Evolutionary conservation across 2,329 filamentous ascomycete species (phyloP).

Genomic region (Chlorencoelia australis): DNA sequence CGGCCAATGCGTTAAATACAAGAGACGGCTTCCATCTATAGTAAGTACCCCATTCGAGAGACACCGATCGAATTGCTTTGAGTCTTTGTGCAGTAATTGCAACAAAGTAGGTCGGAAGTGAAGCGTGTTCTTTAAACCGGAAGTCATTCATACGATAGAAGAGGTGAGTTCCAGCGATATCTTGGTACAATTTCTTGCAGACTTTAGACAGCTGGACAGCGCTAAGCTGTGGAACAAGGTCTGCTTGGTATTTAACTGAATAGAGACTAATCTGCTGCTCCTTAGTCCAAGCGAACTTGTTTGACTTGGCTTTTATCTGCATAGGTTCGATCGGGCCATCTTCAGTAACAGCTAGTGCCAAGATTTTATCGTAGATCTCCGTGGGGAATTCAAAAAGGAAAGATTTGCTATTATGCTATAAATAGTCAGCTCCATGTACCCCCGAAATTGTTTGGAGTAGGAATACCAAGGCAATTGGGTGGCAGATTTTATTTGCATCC

Average conservation of each 20-base stretch:
- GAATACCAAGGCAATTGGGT: no score
- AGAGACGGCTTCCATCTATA: background rate
- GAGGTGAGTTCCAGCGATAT: slow-evolving; percentile 9
- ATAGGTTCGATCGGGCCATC: slow-evolving; percentile 7
- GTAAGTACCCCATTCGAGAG: background rate
- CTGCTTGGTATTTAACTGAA: background rate
- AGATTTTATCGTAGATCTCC: background rate
- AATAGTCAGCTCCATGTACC: no score
- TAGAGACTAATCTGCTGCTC: background rate
- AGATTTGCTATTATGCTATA: no score
- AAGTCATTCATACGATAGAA: slow-evolving; percentile 15
- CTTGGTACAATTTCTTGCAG: slow-evolving; percentile 11
- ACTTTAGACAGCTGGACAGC: slow-evolving; percentile 9
- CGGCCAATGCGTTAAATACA: slow-evolving; percentile 1
- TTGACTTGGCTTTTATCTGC: slow-evolving; percentile 6
- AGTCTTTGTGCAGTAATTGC: slow-evolving; percentile 11
- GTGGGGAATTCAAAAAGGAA: no score
- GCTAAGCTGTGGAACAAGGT: slow-evolving; percentile 2
- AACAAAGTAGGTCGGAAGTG: slow-evolving; percentile 8
- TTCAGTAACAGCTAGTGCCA: slow-evolving; percentile 5
- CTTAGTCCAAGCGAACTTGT: slow-evolving; percentile 13
- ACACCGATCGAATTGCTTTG: slow-evolving; percentile 6
- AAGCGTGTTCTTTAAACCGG: background rate
- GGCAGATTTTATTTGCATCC: no score
- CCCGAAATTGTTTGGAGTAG: no score